Percentiles rank a stretch among this genome's conserved stretches.
phyloP scores from a whole-genome alignment of 192 early-diverging fungal species.

The Gorgonomyces haynaldii region DNA sequence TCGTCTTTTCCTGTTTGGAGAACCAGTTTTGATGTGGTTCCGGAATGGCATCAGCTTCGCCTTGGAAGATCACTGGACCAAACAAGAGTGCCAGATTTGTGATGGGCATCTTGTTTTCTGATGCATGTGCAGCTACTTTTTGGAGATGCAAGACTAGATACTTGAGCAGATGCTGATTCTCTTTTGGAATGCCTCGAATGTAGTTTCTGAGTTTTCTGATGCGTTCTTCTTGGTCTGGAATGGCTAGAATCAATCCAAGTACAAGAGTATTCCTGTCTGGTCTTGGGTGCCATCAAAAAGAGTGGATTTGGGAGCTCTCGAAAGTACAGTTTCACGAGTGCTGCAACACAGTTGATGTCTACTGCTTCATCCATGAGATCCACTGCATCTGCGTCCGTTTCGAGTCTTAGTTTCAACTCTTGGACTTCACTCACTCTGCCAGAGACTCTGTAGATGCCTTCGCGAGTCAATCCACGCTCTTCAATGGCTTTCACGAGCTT shows the following conservation, averaged over 20 bases:
- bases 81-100: conserved; percentile 53
- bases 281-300: conserved; percentile 39
- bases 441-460: conserved; percentile 25
- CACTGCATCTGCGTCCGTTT: conserved; percentile 13
- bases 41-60: conserved; percentile 1
- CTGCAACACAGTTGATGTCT: conserved; percentile 49
- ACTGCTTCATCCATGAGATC: conserved; percentile 21
- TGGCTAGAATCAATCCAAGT: conserved; percentile 25
- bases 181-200: conserved; percentile 27
- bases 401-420: conserved; percentile 13
- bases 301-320: conserved; percentile 52
- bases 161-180: conserved; percentile 44
- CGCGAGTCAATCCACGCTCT: conserved; percentile 10
- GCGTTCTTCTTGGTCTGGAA: conserved; percentile 24
- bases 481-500: conserved; percentile 22
- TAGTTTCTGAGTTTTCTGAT: conserved; percentile 21
- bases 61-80: conserved; percentile 49
- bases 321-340: conserved; percentile 53
- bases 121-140: conserved; percentile 32
- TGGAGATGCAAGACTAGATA: conserved; percentile 43
- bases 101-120: conserved; percentile 54
- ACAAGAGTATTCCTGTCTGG: conserved; percentile 43
- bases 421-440: conserved; percentile 19
- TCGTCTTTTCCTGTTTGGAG: neutral
- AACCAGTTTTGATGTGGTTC: neutral